phyloP scores from a whole-genome alignment of 495 filamentous ascomycete species.

The Coniosporium apollinis region DNA sequence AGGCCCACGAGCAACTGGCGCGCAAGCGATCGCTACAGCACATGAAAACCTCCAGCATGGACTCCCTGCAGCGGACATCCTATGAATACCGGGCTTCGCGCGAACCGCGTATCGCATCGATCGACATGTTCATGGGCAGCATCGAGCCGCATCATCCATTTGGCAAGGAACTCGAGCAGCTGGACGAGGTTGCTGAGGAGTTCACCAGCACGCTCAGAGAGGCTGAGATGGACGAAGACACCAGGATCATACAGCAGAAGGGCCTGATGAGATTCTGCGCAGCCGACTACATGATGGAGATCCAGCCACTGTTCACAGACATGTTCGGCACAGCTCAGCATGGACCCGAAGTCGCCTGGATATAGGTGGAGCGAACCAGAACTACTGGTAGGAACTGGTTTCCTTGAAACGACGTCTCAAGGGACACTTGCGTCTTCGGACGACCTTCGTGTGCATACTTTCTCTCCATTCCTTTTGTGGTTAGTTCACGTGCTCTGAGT shows the following conservation, averaged over 20 bases:
- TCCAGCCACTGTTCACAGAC: slow-evolving; percentile 43
- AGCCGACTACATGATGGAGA: slow-evolving; percentile 71
- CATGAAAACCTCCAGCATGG: slow-evolving; percentile 30
- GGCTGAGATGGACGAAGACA: slow-evolving; percentile 35
- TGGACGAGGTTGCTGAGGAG: slow-evolving; percentile 74
- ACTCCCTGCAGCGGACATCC: slow-evolving; percentile 21
- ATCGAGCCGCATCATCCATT: slow-evolving; percentile 36
- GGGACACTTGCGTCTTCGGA: too few species aligned
- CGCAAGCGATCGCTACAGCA: slow-evolving; percentile 46
- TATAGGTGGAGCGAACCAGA: too few species aligned
- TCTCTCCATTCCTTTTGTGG: too few species aligned
- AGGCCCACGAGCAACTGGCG: slow-evolving; percentile 46
- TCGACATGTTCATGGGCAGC: slow-evolving; percentile 34
- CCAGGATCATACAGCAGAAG: slow-evolving; percentile 37
- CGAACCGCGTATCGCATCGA: slow-evolving; percentile 2
- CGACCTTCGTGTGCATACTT: too few species aligned
- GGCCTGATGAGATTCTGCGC: slow-evolving; percentile 62
- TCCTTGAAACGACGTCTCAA: too few species aligned
- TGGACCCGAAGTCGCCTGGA: too few species aligned
- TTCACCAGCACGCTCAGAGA: slow-evolving; percentile 36
- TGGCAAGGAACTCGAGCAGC: slow-evolving; percentile 56
- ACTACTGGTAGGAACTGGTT: too few species aligned
- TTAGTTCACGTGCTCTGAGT: too few species aligned
- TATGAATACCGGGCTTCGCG: too few species aligned
- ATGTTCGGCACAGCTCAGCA: too few species aligned